Percentiles rank a stretch among this genome's conserved stretches.
Evolutionary conservation across 2,329 filamentous ascomycete genomes (phyloP).

Genomic region (Diaporthe sp.): DNA sequence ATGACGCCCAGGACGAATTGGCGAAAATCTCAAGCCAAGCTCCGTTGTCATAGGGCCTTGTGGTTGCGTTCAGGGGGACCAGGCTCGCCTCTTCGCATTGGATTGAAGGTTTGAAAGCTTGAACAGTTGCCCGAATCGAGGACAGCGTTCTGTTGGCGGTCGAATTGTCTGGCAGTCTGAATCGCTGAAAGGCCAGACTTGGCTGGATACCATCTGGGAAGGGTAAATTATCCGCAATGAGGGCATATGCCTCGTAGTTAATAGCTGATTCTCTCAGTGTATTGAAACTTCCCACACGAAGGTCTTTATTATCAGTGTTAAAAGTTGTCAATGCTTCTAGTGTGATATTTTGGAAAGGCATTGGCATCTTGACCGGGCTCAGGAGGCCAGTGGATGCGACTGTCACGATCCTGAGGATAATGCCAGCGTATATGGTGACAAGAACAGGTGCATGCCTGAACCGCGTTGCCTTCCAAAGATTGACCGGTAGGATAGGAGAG

Average conservation of each 20-base stretch:
- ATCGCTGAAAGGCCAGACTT: neutral
- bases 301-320: neutral
- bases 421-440: neutral
- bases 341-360: neutral
- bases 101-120: neutral
- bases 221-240: neutral
- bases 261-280: neutral
- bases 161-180: neutral
- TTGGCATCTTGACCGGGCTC: neutral
- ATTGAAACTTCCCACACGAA: neutral
- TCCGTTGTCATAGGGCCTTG: neutral
- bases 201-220: neutral
- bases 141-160: neutral
- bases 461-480: neutral
- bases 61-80: neutral
- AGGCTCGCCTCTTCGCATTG: neutral
- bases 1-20: neutral
- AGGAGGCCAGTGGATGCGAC: conserved; percentile 1
- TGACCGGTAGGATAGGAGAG: neutral
- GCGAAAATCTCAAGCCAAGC: neutral
- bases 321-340: neutral
- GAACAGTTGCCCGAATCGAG: neutral
- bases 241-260: neutral
- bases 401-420: neutral
- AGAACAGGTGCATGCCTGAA: neutral